Conservation (phyloP, 1,284 basidiomycete genomes). For the Microbotryum intermedium region DNA sequence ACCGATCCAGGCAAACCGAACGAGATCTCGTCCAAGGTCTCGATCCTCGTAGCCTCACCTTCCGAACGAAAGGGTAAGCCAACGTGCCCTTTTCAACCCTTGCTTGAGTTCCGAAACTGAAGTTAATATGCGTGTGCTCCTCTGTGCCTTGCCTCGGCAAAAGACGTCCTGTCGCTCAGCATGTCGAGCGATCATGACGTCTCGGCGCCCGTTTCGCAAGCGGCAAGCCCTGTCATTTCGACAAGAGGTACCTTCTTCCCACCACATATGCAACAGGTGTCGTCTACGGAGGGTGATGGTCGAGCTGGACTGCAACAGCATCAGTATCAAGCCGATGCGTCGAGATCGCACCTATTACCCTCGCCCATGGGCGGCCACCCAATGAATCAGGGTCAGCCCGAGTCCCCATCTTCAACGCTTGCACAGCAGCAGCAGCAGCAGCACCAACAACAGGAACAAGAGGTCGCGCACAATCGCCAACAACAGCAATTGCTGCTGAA, state of each 20-base stretch:
- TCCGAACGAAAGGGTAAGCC: slow-evolving; percentile 12
- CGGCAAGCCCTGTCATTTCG: background rate
- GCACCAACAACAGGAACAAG: background rate
- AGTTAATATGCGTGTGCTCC: background rate
- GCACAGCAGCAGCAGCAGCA: slow-evolving; percentile 2
- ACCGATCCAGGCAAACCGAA: slow-evolving; percentile 10
- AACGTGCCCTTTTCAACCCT: background rate
- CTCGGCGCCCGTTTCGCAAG: background rate
- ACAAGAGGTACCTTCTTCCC: background rate
- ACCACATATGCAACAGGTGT: background rate
- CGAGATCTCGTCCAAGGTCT: slow-evolving; percentile 12
- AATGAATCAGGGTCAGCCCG: background rate
- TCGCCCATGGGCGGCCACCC: no score
- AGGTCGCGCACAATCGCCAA: background rate
- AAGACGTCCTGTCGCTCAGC: background rate
- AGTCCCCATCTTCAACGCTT: slow-evolving; percentile 8
- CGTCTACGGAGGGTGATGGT: background rate
- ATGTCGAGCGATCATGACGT: background rate
- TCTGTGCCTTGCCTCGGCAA: background rate
- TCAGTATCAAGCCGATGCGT: background rate
- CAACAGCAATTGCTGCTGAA: background rate
- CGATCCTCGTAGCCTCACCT: slow-evolving; percentile 18
- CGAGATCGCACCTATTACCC: no score
- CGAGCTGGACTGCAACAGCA: background rate
- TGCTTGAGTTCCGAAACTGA: background rate